Evolutionary conservation across 139 green algal species (phyloP).

Genomic region (Penium margaritaceum): DNA sequence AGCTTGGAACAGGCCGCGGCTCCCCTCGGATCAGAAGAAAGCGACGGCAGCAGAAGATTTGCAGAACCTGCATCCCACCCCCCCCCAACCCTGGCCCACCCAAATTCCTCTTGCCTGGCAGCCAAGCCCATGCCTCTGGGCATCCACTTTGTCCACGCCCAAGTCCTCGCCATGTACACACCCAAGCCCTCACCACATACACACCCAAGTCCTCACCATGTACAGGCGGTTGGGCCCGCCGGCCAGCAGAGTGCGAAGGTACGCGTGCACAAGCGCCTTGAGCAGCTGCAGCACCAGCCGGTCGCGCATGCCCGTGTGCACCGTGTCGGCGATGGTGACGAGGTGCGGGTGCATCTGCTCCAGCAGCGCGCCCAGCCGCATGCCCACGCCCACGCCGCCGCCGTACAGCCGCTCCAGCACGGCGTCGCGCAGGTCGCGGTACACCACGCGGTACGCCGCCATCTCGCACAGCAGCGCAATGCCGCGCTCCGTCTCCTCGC

Average conservation of each 20-base stretch:
- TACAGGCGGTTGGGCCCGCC: too few relatives aligned
- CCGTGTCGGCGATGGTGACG: constrained; percentile 2
- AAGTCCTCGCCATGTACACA: too few relatives aligned
- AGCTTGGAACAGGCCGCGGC: too few relatives aligned
- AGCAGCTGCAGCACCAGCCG: constrained; percentile 20
- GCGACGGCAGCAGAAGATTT: too few relatives aligned
- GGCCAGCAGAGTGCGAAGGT: constrained; percentile 26
- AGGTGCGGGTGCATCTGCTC: constrained; percentile 26
- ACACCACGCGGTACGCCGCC: constrained; percentile 52
- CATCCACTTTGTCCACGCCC: too few relatives aligned
- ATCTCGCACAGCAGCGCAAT: constrained; percentile 33
- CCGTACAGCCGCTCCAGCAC: constrained; percentile 64
- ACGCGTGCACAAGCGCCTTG: constrained; percentile 11
- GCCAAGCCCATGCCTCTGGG: too few relatives aligned
- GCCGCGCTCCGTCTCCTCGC: neutral
- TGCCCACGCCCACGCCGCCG: neutral
- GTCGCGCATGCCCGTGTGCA: constrained; percentile 12
- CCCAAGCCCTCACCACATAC: too few relatives aligned
- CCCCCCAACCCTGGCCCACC: too few relatives aligned
- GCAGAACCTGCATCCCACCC: too few relatives aligned
- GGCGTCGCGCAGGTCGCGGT: constrained; percentile 54
- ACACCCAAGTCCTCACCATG: too few relatives aligned
- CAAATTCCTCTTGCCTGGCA: too few relatives aligned
- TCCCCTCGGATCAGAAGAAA: too few relatives aligned
- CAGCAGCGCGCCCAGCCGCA: constrained; percentile 29